Conservation (phyloP, 2,329 filamentous ascomycete species). For the Hymenoscyphus fraxineus region DNA sequence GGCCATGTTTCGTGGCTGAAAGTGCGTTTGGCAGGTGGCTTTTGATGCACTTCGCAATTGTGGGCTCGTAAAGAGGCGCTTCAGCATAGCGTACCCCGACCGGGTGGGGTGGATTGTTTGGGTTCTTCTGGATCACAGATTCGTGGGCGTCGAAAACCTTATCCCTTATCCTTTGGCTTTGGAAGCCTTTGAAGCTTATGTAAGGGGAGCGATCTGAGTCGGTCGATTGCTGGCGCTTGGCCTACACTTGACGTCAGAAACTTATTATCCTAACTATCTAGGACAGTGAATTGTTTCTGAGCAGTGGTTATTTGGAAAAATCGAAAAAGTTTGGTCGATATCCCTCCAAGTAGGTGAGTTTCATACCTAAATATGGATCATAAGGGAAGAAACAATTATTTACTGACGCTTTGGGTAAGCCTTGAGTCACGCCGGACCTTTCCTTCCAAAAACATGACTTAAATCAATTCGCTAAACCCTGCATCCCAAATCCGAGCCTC, state of each 20-base stretch:
- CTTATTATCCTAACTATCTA: background rate
- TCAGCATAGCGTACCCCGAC: background rate
- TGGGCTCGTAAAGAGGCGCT: background rate
- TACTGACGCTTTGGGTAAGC: background rate
- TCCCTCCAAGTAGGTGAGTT: background rate
- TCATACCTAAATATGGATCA: background rate
- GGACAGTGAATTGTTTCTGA: background rate
- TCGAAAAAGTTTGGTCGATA: background rate
- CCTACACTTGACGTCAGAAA: background rate
- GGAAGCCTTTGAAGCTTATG: background rate
- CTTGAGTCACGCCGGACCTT: background rate
- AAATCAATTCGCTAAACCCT: background rate
- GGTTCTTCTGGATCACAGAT: background rate
- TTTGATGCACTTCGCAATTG: background rate
- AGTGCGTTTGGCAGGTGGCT: background rate
- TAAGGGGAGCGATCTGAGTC: background rate
- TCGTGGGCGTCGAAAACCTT: background rate
- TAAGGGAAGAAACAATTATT: background rate
- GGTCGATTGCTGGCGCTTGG: background rate
- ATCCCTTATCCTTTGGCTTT: background rate
- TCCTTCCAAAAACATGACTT: background rate
- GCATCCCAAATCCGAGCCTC: too few species aligned
- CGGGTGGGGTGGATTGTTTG: background rate
- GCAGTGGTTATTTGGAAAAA: background rate
- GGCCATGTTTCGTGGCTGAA: conserved; percentile 8